Evolutionary conservation across 345 rosid species (phyloP).

Genomic region (Raphanus raphanistrum): DNA sequence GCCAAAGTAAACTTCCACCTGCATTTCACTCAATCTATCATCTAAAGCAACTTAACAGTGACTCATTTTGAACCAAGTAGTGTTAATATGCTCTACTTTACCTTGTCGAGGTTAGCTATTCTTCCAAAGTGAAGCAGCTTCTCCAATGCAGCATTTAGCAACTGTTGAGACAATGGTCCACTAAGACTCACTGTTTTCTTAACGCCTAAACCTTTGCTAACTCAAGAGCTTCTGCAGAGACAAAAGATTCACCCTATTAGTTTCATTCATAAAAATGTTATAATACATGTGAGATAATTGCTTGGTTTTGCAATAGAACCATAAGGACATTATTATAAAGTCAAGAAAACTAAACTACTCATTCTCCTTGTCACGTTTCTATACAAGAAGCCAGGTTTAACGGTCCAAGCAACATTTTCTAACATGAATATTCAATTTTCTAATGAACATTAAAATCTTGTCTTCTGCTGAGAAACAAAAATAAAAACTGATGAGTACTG

Average conservation of each 20-base stretch:
- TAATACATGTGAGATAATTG: background rate
- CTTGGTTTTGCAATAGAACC: background rate
- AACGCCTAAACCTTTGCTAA: conserved; percentile 51
- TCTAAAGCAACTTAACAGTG: too few species aligned
- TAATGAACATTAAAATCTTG: too few species aligned
- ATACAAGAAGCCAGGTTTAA: too few species aligned
- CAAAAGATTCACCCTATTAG: background rate
- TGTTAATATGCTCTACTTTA: conserved; percentile 27
- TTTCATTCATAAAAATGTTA: too few species aligned
- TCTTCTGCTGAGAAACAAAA: background rate
- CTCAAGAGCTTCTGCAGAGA: conserved; percentile 55
- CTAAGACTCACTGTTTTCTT: conserved; percentile 46
- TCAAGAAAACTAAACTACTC: too few species aligned
- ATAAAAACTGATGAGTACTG: background rate
- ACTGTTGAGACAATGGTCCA: conserved; percentile 42
- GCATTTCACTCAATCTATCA: conserved; percentile 24
- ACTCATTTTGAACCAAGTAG: background rate
- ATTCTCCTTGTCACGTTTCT: too few species aligned
- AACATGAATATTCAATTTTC: background rate
- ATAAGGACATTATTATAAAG: too few species aligned
- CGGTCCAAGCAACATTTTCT: background rate
- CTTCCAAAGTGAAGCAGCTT: conserved; percentile 62
- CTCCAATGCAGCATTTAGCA: conserved; percentile 40
- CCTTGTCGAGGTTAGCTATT: conserved; percentile 74
- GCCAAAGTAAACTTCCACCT: conserved; percentile 89